Evolutionary conservation across 305 asterid genomes (phyloP), one percentile per base, ranked within the genome.

Genomic region (Solanum hybrid): DNA sequence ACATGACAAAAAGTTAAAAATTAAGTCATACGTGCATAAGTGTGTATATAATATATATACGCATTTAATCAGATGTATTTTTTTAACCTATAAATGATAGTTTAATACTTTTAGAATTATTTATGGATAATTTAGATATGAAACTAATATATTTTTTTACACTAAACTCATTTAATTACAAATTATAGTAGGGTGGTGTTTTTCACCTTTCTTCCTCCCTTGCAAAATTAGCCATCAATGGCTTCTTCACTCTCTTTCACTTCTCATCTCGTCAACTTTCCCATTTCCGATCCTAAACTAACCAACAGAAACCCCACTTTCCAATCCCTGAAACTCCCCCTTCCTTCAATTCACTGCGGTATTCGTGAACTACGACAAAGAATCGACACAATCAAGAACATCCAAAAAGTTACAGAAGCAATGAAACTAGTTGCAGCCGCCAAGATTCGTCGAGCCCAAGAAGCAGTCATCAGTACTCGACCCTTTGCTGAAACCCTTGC

Each of bases 401-500:
- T 95, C 31, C 97, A 95, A 17, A 96, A 96, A 87, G 88, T 95
- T 88, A 94, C 98, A n/a, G 98, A 96, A 91, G 98, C 97, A 10
- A 96, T 94, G 98, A 95, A 95, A 39, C 91, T 96, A 24, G 98
- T 96, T 7, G 95, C 98, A 33, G 98, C 97, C 22, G 97, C 98
- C 12, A 96, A 94, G 92, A 95, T 96, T 41, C 94, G 98, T 86
- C 89, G 92, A 89, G 98, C 98, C 38, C 98, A 96, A 88, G 98
- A 96, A 91, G 96, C 98, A 7, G 98, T 94, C 73, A 89, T 95
- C 9, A 94, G 90, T 39, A 94, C 96, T 7, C 88, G 98, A 80
- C 98, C 98, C 10, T 96, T 96, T 57, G 89, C 97, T 13, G 97
- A 95, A 90, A 90, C 96, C 89, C 96, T 96, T 6, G 94, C 90